Base-by-base conservation (phyloP, 2,329 filamentous ascomycete genomes). In the Myotisia sp. region DNA sequence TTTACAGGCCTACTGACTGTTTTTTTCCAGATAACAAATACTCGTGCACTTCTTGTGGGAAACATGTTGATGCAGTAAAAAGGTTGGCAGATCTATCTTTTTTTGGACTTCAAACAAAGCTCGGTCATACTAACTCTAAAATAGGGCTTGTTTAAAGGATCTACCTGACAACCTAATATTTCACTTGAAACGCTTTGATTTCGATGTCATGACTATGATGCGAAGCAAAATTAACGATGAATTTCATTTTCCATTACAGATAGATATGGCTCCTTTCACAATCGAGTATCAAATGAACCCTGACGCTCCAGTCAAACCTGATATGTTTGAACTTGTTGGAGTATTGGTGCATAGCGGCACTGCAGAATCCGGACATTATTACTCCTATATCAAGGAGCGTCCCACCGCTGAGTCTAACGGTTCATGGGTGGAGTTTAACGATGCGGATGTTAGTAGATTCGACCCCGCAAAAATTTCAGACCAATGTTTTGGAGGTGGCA, bases 151-250 rank as follows among this genome's bases (percentile, higher is more conserved):
- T 47, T 62, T 95, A 37, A 93, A 94, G 52, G 79, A 92, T 41
- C 74, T 94, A 5, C 87, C 90, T 0, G 79, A 98, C 56, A 86
- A 93, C 49, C 63, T 98, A 24, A 95, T 95, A 38, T 92, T 95
- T 52, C 90, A 95, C 51, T 63, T 98, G 34, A 98, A 67, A 37
- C 54, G 63, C n/a, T 67, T 67, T 35, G 63, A 67, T 42, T 67
- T 64, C 43, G 63, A 67, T 38, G 61, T 67, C 49, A 55, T 64
- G 34, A 80, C 79, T 2, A 70, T 92, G 53, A 72, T 79, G 58
- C 70, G 86, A 46, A 84, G 72, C 59, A 98, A 98, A 62, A 90
- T 95, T 57, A 94, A 98, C 52, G 90, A 95, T 52, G 71, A 82
- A 44, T 98, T 98, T 51, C 71, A 79, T 4, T 98, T 98, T 44